Evolutionary conservation across 768 basidiomycete species (phyloP), one percentile per base, ranked within the genome.

Genomic region (Mycena maculata): DNA sequence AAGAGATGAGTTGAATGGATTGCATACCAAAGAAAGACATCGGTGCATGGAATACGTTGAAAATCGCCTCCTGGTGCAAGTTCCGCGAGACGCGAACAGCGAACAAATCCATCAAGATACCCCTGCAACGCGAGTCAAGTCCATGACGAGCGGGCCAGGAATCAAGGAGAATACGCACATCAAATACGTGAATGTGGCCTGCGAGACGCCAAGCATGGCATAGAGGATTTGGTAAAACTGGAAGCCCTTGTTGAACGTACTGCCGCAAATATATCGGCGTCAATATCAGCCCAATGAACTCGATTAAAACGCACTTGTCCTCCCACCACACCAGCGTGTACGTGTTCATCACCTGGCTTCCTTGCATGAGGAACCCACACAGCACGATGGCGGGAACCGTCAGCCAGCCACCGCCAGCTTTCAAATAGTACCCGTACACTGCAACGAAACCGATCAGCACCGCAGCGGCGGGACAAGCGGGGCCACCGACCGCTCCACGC

Each of bases 271-370:
- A 31, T 15, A 42, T 20, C 28, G 36, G 30, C 27, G 39, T 44
- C 33, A 42, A 23, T 25, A 25, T 42, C 44, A 45, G 3, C 6
- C 4, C 44, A 12, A 45, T 8, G 22, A 45, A 8, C 8, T 8
- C 41, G 20, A 15, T 12, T 38, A 27, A 49, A 4, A 42, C 33
- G 22, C 2, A 88, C 87, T 89, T 83, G 49, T 79, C 82, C 73
- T 92, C 85, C 91, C 91, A 91, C 87, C 88, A 92, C 16, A 91
- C 88, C 6, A 93, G 78, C 48, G 86, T 86, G 67, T 92, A 91
- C 59, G 86, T 85, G 64, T 88, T 90, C 67, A 89, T 76, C 41
- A 90, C 84, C 70, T 85, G 83, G 55, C 83, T 84, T 30, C 81
- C 85, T 79, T 90, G 90, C 88, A 91, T 90, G 22, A 90, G 65